Evolutionary conservation across 352 stramenopile genomes (phyloP).

Genomic region (Thalassiosira sp.): DNA sequence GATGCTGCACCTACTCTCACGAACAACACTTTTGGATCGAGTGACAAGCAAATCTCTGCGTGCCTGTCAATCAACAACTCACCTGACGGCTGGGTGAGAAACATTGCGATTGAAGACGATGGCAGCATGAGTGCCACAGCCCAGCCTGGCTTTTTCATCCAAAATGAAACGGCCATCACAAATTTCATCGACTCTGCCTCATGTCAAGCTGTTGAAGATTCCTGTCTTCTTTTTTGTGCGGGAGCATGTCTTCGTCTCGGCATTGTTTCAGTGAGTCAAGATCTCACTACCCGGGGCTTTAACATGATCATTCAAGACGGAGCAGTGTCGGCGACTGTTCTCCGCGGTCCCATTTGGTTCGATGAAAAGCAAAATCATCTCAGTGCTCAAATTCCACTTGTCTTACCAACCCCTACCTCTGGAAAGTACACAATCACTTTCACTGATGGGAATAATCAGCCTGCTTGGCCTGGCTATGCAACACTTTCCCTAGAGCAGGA

Average conservation of each 20-base stretch:
- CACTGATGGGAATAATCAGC: constrained; percentile 31
- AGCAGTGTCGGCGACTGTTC: constrained; percentile 4
- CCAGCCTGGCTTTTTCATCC: constrained; percentile 27
- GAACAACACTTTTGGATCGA: constrained; percentile 28
- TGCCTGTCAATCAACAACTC: constrained; percentile 23
- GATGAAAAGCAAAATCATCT: constrained; percentile 31
- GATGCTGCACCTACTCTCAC: constrained; percentile 18
- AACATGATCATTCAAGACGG: constrained; percentile 33
- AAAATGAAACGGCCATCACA: constrained; percentile 19
- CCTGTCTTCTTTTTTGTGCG: constrained; percentile 31
- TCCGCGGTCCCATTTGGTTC: constrained; percentile 26
- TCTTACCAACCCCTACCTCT: constrained; percentile 10
- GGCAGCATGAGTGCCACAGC: constrained; percentile 10
- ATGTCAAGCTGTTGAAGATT: neutral
- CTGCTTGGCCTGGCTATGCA: constrained; percentile 32
- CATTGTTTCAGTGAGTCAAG: constrained; percentile 22
- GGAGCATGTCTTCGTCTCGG: constrained; percentile 31
- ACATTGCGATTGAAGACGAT: constrained; percentile 35
- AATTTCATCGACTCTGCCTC: constrained; percentile 25
- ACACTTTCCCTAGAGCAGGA: constrained; percentile 8
- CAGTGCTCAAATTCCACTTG: constrained; percentile 24
- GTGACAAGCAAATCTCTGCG: constrained; percentile 12
- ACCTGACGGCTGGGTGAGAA: constrained; percentile 10
- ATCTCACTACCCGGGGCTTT: constrained; percentile 23
- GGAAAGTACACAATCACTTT: constrained; percentile 31